Conservation (phyloP, 2,329 filamentous ascomycete genomes). For the Magnaporthales sp. region DNA sequence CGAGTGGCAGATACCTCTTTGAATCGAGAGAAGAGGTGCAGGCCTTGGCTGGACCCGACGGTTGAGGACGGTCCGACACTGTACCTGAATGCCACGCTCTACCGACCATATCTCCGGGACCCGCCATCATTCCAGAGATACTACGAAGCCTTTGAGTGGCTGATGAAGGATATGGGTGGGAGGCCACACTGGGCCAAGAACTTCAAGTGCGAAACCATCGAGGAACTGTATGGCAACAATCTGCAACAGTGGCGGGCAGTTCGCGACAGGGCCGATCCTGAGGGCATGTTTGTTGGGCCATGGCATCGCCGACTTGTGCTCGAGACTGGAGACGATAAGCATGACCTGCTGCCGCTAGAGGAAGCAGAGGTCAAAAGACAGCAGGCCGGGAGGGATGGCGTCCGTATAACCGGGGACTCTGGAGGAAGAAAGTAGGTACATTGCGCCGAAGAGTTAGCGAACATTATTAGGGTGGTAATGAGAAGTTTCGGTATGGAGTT, state of each 20-base stretch:
- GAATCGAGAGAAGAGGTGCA: conserved; percentile 7
- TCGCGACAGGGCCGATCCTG: conserved; percentile 57
- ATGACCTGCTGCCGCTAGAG: conserved; percentile 16
- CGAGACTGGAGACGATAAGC: conserved; percentile 13
- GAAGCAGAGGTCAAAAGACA: conserved; percentile 16
- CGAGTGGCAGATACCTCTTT: conserved; percentile 57
- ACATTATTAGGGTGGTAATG: background rate
- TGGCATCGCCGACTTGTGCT: conserved; percentile 74
- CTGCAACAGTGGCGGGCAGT: conserved; percentile 54
- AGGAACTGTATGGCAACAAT: conserved; percentile 51
- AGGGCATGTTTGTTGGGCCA: conserved; percentile 76
- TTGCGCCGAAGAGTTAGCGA: background rate
- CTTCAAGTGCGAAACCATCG: conserved; percentile 52
- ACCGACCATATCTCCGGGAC: conserved; percentile 63
- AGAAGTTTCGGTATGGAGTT: too few relatives aligned
- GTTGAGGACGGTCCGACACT: conserved; percentile 54
- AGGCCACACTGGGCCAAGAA: conserved; percentile 80
- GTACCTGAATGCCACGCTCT: conserved; percentile 74
- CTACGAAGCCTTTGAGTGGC: conserved; percentile 72
- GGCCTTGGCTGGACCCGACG: conserved; percentile 52
- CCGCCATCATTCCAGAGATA: conserved; percentile 61
- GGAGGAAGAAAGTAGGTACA: conserved; percentile 4
- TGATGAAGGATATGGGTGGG: conserved; percentile 70
- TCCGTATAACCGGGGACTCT: conserved; percentile 8
- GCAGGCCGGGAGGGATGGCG: conserved; percentile 11